phyloP scores from a whole-genome alignment of 2,329 filamentous ascomycete genomes.

The Trichoderma sp. region DNA sequence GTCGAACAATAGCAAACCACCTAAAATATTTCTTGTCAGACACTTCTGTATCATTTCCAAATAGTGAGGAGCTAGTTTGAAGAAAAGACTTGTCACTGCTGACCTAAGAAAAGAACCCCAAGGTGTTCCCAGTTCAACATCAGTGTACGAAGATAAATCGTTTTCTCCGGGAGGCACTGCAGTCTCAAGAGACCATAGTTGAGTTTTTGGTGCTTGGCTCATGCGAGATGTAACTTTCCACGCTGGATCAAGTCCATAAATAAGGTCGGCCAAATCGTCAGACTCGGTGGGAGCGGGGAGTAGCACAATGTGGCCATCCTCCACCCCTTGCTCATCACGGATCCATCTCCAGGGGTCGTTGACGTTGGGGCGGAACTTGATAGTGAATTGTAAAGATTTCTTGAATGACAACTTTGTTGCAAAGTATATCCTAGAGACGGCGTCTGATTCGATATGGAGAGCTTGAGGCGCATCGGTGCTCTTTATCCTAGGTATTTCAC shows the following conservation, averaged over 20 bases:
- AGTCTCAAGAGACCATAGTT: slow-evolving; percentile 66
- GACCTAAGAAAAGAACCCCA: slow-evolving; percentile 55
- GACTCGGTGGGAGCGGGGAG: slow-evolving; percentile 28
- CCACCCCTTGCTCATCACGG: slow-evolving; percentile 59
- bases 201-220: slow-evolving; percentile 66
- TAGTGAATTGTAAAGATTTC: slow-evolving; percentile 59
- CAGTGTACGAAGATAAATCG: slow-evolving; percentile 55
- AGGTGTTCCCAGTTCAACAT: slow-evolving; percentile 60
- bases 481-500: slow-evolving; percentile 33
- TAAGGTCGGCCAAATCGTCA: slow-evolving; percentile 51
- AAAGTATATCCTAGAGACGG: slow-evolving; percentile 50
- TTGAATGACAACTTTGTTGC: slow-evolving; percentile 47
- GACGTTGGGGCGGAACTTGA: slow-evolving; percentile 60
- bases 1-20: slow-evolving; percentile 78
- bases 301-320: slow-evolving; percentile 62
- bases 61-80: neutral
- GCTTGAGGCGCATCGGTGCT: slow-evolving; percentile 41
- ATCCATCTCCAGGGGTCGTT: slow-evolving; percentile 67
- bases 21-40: slow-evolving; percentile 34
- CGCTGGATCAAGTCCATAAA: slow-evolving; percentile 55
- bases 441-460: slow-evolving; percentile 42
- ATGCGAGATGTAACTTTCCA: slow-evolving; percentile 52
- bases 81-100: slow-evolving; percentile 21
- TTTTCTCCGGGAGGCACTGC: slow-evolving; percentile 55
- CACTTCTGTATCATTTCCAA: too few species aligned